Conservation (phyloP, 2,329 filamentous ascomycete species). For the Penicillium sp. region DNA sequence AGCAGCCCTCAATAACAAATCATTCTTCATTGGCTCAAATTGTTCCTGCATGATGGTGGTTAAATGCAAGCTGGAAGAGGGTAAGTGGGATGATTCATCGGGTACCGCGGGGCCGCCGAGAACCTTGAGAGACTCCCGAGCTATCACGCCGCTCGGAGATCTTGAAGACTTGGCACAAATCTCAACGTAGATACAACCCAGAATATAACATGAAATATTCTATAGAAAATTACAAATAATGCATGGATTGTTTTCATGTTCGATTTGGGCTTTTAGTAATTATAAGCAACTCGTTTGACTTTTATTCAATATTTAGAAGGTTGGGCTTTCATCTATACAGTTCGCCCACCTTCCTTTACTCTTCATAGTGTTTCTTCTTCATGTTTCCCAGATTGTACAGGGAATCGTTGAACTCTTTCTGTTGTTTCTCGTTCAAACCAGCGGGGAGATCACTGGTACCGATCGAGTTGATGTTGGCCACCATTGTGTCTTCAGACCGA, state of each 20-base stretch:
- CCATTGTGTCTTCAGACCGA: constrained; percentile 19
- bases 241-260: too few relatives aligned
- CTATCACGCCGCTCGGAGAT: background rate
- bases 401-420: constrained; percentile 34
- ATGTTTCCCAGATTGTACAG: constrained; percentile 43
- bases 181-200: background rate
- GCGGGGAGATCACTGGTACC: constrained; percentile 30
- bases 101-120: constrained; percentile 13
- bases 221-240: background rate
- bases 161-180: background rate
- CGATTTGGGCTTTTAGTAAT: background rate
- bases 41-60: constrained; percentile 60
- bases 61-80: constrained; percentile 25
- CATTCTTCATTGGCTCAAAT: constrained; percentile 87
- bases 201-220: background rate
- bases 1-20: constrained; percentile 85
- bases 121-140: constrained; percentile 7
- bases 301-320: background rate
- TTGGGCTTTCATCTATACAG: background rate
- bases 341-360: background rate
- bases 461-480: constrained; percentile 28
- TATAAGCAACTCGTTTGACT: background rate
- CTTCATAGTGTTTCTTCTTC: constrained; percentile 32
- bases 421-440: constrained; percentile 29
- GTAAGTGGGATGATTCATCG: constrained; percentile 23